Percentiles rank a stretch among this genome's conserved stretches.
Conservation (phyloP, 768 basidiomycete species). For the Cystobasidium ongulense region DNA sequence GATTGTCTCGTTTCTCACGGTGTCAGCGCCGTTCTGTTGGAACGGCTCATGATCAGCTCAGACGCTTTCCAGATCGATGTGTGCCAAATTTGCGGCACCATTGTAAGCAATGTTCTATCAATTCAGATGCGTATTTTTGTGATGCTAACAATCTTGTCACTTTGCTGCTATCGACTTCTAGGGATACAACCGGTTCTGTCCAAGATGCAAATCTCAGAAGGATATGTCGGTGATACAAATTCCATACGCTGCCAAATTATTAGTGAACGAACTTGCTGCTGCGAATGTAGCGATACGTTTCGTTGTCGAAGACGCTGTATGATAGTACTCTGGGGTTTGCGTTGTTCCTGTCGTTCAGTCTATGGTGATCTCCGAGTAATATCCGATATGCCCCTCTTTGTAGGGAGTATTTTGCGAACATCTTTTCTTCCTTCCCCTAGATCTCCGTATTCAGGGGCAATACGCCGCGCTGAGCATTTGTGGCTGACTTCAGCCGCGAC, state of each 20-base stretch:
- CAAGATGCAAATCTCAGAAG: conserved; percentile 81
- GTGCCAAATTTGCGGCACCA: conserved; percentile 84
- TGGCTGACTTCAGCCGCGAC: no score
- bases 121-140: not conserved
- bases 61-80: conserved; percentile 97
- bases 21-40: conserved; percentile 90
- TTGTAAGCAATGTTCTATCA: conserved; percentile 56
- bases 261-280: not conserved
- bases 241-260: conserved; percentile 80
- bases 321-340: not conserved
- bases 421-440: no score
- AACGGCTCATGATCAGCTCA: conserved; percentile 97
- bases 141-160: not conserved
- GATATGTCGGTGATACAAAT: conserved; percentile 89
- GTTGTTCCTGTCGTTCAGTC: not conserved
- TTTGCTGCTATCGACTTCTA: no score
- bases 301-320: not conserved
- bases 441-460: no score
- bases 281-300: not conserved
- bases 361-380: no score
- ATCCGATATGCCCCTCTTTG: no score
- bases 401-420: no score
- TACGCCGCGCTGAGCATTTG: no score
- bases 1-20: conserved; percentile 76
- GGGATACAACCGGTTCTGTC: conserved; percentile 44